Base-by-base conservation (phyloP, 371 early-diverging fungal species). In the Thermomucor indicae-seudaticae region DNA sequence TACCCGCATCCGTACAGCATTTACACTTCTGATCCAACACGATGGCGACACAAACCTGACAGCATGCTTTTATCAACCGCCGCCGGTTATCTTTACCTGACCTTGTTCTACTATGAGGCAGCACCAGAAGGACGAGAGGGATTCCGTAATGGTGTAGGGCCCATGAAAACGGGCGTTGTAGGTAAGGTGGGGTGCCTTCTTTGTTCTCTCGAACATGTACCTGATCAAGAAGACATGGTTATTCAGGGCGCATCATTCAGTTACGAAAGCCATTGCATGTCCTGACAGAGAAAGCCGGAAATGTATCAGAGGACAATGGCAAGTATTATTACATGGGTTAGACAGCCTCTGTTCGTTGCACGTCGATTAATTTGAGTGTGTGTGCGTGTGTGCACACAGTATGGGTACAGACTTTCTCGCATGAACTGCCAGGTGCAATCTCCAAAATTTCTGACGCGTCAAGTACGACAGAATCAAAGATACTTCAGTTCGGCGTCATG, bases 1-100 rank as follows among this genome's bases (percentile, higher is more conserved):
- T 62, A 66, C 46, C 65, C 68, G 8, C 75, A 64, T 27, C 75
- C 75, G 12, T 53, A 58, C 27, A 58, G 55, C 38, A 29, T 65
- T 3, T 60, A 54, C 51, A 41, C 46, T 23, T 46, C 51, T n/a
- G 37, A 51, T 14, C 43, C 37, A 10, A 52, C 50, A 7, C 56
- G 27, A 24, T 39, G 47, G 35, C 47, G 30, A 6, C 53, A 40
- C 28, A 47, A 51, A 24, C 53, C 56, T n/a, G 23, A 54, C 29
- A 24, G 41, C 41, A 53, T 55, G 2, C 27, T 66, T 14, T 19
- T 76, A 16, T 52, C 67, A 2, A 52, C 59, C 10, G 53, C 58
- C 3, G 65, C 54, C 3, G 35, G 53, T 2, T 66, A 54, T 39
- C 28, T 70, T 1, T 72, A 76, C 38, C 53, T 58, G 11, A 72